Base-by-base conservation (phyloP, 2,329 filamentous ascomycete genomes). In the Diaporthe longicolla region DNA sequence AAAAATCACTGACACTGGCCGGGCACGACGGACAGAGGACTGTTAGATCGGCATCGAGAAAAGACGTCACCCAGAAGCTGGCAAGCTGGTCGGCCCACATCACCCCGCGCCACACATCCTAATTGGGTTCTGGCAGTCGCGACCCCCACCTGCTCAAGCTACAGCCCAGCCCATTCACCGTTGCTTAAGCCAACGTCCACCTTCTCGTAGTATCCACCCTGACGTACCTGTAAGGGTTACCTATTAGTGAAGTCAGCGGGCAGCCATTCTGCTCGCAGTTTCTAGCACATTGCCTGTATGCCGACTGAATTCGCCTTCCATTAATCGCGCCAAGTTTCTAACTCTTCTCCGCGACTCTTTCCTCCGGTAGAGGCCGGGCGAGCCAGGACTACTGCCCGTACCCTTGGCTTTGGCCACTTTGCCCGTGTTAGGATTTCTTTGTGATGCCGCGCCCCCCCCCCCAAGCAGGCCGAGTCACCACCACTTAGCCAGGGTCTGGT, bases 91-190 rank as follows among this genome's bases (percentile, higher is more conserved):
- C 29, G 48, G 63, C 26, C 63, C 63, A 54, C 63, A 37, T 15
- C 32, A 66, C 52, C 63, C 63, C 63, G 45, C 45, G 45, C 29
- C 29, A 29, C 10, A 29, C 32, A 19, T 52, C 63, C 63, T 40
- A 52, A 66, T 66, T 66, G 63, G 45, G 63, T 40, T 54, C 63
- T 68, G 63, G 45, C 63, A 68, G 45, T 40, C 32, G 32, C 48
- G 11, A 21, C 45, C 63, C 63, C 63, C 63, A 54, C 63, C 63
- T 37, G 13, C 45, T 45, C 29, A 45, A 66, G 63, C 63, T 37
- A 35, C 11, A 40, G 29, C 29, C 29, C 32, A n/a, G 61, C 43
- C 45, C 61, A 66, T 66, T 65, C 61, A 66, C 26, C 19, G 17
- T 29, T 65, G 26, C 59, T 65, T 65, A 65, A 48, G 59, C 43